A percentile compares a stretch with the other conserved stretches of the same genome.
These are phyloP conservation scores for Fusarium beomiforme DNA, from an alignment of 2,329 filamentous ascomycete genomes.

Conservation along the genomic window DNA sequence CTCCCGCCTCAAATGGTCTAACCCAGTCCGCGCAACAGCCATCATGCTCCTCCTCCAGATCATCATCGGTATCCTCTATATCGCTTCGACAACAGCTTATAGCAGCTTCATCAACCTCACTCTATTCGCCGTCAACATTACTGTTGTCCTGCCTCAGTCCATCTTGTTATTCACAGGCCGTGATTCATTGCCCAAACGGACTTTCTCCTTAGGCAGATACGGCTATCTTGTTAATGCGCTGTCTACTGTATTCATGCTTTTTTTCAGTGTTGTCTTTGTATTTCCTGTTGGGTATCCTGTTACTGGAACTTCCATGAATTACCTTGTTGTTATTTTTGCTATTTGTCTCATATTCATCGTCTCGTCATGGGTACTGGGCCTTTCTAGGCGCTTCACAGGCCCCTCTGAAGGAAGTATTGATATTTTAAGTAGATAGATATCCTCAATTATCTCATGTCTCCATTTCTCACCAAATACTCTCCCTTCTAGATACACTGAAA, in stretches of 20 bases:
- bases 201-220: neutral
- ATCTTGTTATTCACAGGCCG: neutral
- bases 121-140: neutral
- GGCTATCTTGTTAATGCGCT: neutral
- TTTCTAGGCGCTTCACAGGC: neutral
- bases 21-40: neutral
- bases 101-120: neutral
- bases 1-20: neutral
- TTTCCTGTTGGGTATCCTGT: neutral
- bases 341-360: neutral
- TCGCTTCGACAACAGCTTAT: neutral
- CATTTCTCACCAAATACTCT: too few relatives aligned
- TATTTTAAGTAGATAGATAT: too few relatives aligned
- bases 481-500: neutral
- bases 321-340: neutral
- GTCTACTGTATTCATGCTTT: neutral
- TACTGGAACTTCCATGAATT: neutral
- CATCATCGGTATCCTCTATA: neutral
- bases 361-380: neutral
- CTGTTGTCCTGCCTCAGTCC: neutral
- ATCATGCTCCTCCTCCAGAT: neutral
- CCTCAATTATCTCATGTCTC: too few relatives aligned
- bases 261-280: neutral
- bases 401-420: neutral
- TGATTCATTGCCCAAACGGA: neutral